These are phyloP conservation scores for Neurospora sp. DNA, from an alignment of 495 filamentous ascomycete species.

Conservation along the genomic window DNA sequence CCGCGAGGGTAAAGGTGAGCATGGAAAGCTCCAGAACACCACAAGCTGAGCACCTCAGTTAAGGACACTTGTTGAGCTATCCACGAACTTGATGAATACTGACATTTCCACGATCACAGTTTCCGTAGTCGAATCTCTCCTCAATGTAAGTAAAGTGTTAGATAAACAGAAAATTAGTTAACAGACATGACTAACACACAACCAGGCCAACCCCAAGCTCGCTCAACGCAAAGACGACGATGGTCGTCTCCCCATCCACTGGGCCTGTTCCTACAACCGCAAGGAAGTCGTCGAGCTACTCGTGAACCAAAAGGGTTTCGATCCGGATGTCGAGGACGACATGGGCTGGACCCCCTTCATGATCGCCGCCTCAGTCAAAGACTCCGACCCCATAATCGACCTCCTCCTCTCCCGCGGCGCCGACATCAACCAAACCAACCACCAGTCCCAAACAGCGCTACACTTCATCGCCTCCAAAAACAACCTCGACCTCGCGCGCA, in stretches of 20 bases:
- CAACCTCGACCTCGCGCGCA: slow-evolving; percentile 70
- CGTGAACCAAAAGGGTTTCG: slow-evolving; percentile 59
- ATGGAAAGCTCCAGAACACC: not conserved
- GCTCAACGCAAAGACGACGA: slow-evolving; percentile 71
- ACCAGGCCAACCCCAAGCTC: slow-evolving; percentile 69
- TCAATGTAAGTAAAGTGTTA: slow-evolving; percentile 41
- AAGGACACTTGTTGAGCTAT: not conserved
- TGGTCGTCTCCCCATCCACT: slow-evolving; percentile 86
- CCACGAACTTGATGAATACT: not conserved
- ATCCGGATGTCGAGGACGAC: slow-evolving; percentile 76
- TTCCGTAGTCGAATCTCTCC: slow-evolving; percentile 59
- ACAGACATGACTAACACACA: slow-evolving; percentile 3
- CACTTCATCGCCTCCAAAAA: slow-evolving; percentile 88
- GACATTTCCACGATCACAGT: slow-evolving; percentile 29
- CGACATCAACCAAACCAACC: slow-evolving; percentile 53
- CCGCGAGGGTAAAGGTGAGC: slow-evolving; percentile 71
- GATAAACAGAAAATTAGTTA: no score
- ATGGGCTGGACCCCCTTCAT: slow-evolving; percentile 91
- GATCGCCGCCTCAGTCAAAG: slow-evolving; percentile 77
- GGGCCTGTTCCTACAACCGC: slow-evolving; percentile 81
- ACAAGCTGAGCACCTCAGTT: not conserved
- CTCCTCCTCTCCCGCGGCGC: slow-evolving; percentile 71
- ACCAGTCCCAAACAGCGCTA: slow-evolving; percentile 55
- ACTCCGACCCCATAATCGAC: slow-evolving; percentile 57
- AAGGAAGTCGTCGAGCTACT: slow-evolving; percentile 65